Base-by-base conservation (phyloP, 768 basidiomycete genomes). In the Kwoniella europaea region DNA sequence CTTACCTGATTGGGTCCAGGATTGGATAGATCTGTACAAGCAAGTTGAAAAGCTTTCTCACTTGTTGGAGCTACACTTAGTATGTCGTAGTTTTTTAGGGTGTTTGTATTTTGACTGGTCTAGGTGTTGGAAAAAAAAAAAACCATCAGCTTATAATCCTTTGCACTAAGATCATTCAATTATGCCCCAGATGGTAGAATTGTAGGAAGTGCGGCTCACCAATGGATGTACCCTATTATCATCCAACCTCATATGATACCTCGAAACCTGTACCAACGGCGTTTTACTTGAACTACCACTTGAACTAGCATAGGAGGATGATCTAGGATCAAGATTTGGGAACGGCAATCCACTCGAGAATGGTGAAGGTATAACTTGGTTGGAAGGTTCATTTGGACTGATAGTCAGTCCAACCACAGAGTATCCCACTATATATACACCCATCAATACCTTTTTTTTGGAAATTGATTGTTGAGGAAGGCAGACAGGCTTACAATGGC, bases 1-100 rank as follows among this genome's bases (percentile, higher is more conserved):
- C 75, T 58, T 16, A 76, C 77, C 71, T 79, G 78, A 58, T 82
- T 81, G 4, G 81, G 76, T 22, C 81, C 81, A 44, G 82, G 82
- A 53, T 72, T 69, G 20, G 77, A 69, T 15, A 83, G 68, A 35
- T 79, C 79, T 24, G 78, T 74, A 73, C 82, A 83, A 43, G 80
- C 81, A 10, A 79, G 66, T 41, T 78, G 78, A 13, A 83, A 73
- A 2, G 82, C 80, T 50, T 80, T 80, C 5, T 77, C 76, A 18
- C 76, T 78, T 5, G 74, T 76, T 27, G 81, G 81, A 22, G 77
- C 62, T 9, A 81, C 77, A 12, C 81, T 80, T 18, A 83, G 62
- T 6, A 83, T 72, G 63, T 82, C 81, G 42, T 79, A 83, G 4
- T 76, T 56, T 42, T 64, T 67, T 22, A 83, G 53, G 0, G 67